Evolutionary conservation across 2,329 filamentous ascomycete genomes (phyloP).

Genomic region (Chaetothyriales sp.): DNA sequence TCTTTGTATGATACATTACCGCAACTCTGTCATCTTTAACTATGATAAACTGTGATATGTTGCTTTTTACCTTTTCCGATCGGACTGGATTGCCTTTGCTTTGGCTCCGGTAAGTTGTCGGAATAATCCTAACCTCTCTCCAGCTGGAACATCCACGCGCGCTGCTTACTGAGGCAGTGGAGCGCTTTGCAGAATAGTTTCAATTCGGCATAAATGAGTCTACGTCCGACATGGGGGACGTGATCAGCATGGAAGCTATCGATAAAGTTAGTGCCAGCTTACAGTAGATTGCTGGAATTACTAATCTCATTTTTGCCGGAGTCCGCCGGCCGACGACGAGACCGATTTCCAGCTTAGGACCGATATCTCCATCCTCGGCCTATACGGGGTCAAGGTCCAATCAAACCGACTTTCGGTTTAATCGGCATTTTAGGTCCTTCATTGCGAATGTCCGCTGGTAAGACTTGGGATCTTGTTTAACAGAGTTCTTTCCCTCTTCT

Average conservation of each 20-base stretch:
- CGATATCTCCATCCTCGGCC: too few relatives aligned
- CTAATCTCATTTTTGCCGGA: too few relatives aligned
- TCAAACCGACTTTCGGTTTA: too few relatives aligned
- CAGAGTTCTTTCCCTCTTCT: not conserved
- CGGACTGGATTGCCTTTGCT: conserved; percentile 25
- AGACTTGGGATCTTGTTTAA: too few relatives aligned
- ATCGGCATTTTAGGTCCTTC: conserved; percentile 35
- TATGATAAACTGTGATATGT: conserved; percentile 36
- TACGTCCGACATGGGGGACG: conserved; percentile 27
- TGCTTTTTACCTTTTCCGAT: conserved; percentile 17
- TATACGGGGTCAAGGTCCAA: too few relatives aligned
- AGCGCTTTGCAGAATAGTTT: conserved; percentile 44
- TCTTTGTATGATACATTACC: too few relatives aligned
- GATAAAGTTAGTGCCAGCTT: too few relatives aligned
- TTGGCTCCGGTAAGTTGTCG: conserved; percentile 40
- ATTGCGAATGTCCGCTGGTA: conserved; percentile 20
- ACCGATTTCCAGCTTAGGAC: too few relatives aligned
- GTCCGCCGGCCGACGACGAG: too few relatives aligned
- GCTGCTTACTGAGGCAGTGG: conserved; percentile 35
- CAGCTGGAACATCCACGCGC: conserved; percentile 33
- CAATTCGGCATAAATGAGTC: conserved; percentile 43
- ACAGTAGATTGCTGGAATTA: too few relatives aligned
- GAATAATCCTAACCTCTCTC: conserved; percentile 34
- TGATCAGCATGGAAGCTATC: too few relatives aligned
- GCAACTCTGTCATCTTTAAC: conserved; percentile 20